A percentile compares a stretch with the other conserved stretches of the same genome.
These are phyloP conservation scores for Cutaneotrichosporon sp. DNA, from an alignment of 1,284 basidiomycete species.

Conservation along the genomic window DNA sequence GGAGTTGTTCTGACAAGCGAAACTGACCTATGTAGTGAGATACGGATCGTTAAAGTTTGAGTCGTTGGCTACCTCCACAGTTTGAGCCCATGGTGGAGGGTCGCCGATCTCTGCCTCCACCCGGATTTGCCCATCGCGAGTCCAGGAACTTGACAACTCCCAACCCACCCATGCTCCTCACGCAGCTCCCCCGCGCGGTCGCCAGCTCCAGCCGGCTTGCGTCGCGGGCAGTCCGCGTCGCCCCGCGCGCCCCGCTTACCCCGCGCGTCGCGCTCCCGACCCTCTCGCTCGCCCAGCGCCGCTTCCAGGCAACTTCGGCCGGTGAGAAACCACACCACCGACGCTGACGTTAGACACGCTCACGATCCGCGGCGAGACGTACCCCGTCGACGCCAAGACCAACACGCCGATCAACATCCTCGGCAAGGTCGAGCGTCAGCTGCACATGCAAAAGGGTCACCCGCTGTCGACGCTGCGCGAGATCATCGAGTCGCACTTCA, in stretches of 20 bases:
- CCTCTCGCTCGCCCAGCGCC: background rate
- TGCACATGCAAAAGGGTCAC: constrained; percentile 77
- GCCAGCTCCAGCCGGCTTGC: constrained; percentile 12
- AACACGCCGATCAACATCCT: constrained; percentile 86
- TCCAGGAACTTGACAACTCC: background rate
- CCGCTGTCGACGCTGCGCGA: constrained; percentile 82
- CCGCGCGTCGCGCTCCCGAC: background rate
- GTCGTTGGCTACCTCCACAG: background rate
- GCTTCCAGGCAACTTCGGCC: background rate
- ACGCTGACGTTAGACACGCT: constrained; percentile 23
- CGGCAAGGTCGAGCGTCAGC: constrained; percentile 67
- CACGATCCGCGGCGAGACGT: constrained; percentile 49
- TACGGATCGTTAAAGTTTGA: too few relatives aligned
- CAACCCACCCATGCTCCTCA: constrained; percentile 13
- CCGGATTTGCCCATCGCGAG: background rate
- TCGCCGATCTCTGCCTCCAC: background rate
- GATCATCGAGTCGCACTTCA: constrained; percentile 82
- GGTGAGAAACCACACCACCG: background rate
- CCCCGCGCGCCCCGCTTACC: background rate
- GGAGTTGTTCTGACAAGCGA: too few relatives aligned
- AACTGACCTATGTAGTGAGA: too few relatives aligned
- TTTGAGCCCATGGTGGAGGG: background rate
- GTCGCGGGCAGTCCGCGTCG: background rate
- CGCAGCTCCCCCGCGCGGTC: constrained; percentile 18
- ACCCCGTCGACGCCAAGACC: constrained; percentile 73